A percentile compares a stretch with the other conserved stretches of the same genome.
phyloP scores from a whole-genome alignment of 441 rosid species.

The Cnidoscolus chayamansa region DNA sequence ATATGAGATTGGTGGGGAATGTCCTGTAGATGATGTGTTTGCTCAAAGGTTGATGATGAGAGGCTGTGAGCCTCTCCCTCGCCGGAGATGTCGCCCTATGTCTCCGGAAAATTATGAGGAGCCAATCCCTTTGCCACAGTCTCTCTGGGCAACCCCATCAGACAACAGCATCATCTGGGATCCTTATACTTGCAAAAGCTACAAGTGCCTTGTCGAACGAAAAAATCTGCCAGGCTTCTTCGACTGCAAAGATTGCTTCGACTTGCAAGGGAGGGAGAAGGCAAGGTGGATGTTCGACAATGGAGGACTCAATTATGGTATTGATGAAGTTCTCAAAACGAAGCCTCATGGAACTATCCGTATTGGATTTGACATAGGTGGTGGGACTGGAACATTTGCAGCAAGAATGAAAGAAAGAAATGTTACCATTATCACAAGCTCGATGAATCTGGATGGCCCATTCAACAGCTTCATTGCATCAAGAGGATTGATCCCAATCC shows the following conservation, averaged over 20 bases:
- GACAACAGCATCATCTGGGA: slow-evolving; percentile 48
- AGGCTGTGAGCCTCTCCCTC: slow-evolving; percentile 55
- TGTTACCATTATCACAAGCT: slow-evolving; percentile 41
- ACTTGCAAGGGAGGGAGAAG: slow-evolving; percentile 44
- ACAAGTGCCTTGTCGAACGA: slow-evolving; percentile 41
- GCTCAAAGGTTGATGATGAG: slow-evolving; percentile 44
- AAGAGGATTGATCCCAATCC: slow-evolving; percentile 46
- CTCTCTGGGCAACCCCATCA: slow-evolving; percentile 42
- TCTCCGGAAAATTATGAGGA: slow-evolving; percentile 34
- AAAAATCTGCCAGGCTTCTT: slow-evolving; percentile 31
- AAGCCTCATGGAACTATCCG: slow-evolving; percentile 36
- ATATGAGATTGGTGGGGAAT: slow-evolving; percentile 41
- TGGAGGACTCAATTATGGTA: slow-evolving; percentile 40
- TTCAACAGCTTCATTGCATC: slow-evolving; percentile 57
- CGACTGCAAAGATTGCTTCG: slow-evolving; percentile 55
- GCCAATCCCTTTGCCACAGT: slow-evolving; percentile 34
- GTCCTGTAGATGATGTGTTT: slow-evolving; percentile 47
- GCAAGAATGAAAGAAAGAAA: slow-evolving; percentile 59
- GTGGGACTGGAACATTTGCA: slow-evolving; percentile 48
- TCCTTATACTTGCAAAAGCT: slow-evolving; percentile 48
- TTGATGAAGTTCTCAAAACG: slow-evolving; percentile 37
- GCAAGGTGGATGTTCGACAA: slow-evolving; percentile 37
- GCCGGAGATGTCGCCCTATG: slow-evolving; percentile 44
- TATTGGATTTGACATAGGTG: slow-evolving; percentile 49
- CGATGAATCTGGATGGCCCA: slow-evolving; percentile 54